phyloP scores from a whole-genome alignment of 306 rosid species.

The Medicago arabica region DNA sequence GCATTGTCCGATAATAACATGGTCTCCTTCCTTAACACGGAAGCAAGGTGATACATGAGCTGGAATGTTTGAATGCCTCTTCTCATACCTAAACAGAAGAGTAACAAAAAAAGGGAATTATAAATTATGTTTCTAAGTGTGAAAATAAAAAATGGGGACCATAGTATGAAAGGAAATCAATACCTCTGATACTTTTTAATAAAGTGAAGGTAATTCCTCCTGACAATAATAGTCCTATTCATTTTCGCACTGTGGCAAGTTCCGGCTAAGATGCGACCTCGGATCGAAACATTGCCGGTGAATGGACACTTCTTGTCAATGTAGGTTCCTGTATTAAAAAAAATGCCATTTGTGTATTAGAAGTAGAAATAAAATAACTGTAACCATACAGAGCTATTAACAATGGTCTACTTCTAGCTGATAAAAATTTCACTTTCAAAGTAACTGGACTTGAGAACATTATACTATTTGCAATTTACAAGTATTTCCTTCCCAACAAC shows the following conservation, averaged over 20 bases:
- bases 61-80: conserved; percentile 80
- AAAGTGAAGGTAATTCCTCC: conserved; percentile 79
- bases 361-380: background rate
- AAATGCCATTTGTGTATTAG: background rate
- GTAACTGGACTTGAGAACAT: background rate
- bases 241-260: conserved; percentile 91
- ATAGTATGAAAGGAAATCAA: background rate
- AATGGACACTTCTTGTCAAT: conserved; percentile 85
- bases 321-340: conserved; percentile 53
- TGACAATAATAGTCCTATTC: conserved; percentile 71
- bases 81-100: conserved; percentile 63
- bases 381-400: background rate
- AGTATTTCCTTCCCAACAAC: background rate
- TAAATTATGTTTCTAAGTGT: background rate
- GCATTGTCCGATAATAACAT: conserved; percentile 85
- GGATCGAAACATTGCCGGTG: conserved; percentile 67
- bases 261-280: conserved; percentile 77
- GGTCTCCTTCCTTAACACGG: conserved; percentile 92
- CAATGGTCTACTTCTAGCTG: background rate
- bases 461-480: background rate
- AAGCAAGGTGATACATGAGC: conserved; percentile 83
- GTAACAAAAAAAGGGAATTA: background rate
- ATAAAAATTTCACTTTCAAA: background rate
- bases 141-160: background rate
- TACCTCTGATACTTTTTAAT: conserved; percentile 84